A percentile compares a stretch with the other conserved stretches of the same genome.
Evolutionary conservation across 768 basidiomycete species (phyloP).

Genomic region (Suillus fuscotomentosus): DNA sequence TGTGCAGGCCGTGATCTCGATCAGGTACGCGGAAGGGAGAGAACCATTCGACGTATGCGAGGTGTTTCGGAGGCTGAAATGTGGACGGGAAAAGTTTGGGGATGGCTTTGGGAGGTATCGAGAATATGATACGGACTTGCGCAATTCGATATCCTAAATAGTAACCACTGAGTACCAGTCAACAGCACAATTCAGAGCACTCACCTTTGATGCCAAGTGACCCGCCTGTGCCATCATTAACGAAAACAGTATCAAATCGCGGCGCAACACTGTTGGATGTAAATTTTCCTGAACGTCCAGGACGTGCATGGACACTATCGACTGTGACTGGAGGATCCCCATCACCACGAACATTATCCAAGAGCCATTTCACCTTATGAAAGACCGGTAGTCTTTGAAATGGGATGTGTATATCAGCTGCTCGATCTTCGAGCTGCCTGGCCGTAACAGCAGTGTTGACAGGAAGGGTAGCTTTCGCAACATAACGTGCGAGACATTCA

Average conservation of each 20-base stretch:
- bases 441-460: background rate
- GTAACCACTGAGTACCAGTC: background rate
- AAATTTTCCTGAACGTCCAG: background rate
- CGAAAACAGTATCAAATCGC: background rate
- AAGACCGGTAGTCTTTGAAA: background rate
- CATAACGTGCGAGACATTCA: background rate
- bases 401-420: background rate
- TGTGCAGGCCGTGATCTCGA: constrained; percentile 23
- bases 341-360: background rate
- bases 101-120: constrained; percentile 7
- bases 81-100: constrained; percentile 15
- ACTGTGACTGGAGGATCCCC: background rate
- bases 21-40: constrained; percentile 26
- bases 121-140: constrained; percentile 5
- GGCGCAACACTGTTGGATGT: background rate
- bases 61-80: constrained; percentile 17
- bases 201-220: background rate
- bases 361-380: background rate
- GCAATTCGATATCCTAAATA: constrained; percentile 12
- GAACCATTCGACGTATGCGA: constrained; percentile 13
- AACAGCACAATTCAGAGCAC: background rate
- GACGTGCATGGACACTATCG: background rate
- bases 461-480: background rate
- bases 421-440: background rate
- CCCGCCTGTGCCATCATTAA: background rate